Base-by-base conservation (phyloP, 2,329 filamentous ascomycete species). In the Penicillium sp. region DNA sequence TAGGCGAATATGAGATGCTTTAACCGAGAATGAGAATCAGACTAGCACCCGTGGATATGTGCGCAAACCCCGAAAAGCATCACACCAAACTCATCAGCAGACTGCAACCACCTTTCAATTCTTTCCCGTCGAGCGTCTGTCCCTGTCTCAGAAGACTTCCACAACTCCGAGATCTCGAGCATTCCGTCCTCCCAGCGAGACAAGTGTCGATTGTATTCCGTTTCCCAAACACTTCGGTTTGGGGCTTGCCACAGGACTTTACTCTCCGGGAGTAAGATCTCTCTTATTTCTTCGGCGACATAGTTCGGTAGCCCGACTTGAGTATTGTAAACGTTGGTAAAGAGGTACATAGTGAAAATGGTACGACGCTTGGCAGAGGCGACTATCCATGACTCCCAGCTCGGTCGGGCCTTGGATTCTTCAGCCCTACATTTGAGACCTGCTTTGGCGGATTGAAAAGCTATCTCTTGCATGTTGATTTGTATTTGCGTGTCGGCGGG, bases 301-400 rank as follows among this genome's bases (percentile, higher is more conserved):
- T 78, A 83, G 0, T 75, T 78, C 0, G 78, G 76, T 0, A 80
- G 59, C 0, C 71, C 70, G 5, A 80, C 71, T 8, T 76, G 68
- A 0, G 74, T 62, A 1, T 75, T 74, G 7, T 82, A 74, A 0
- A 81, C 63, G 39, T 75, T 81, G 53, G 81, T 79, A 40, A 84
- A 77, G 3, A 84, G 66, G 51, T 83, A 84, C 74, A 82, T 79
- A 0, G 73, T 71, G 53, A 75, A 82, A 0, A 84, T 55, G 0
- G 79, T 77, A 4, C 82, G 74, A 2, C 81, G 72, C 56, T 82
- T 84, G 0, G 81, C 73, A 40, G 81, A 79, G 0, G 76, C 76
- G 0, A 81, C 63, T 4, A 83, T 76, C 82, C 82, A 84, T 1
- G 72, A 68, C 53, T 82, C 79, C 81, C 81, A 83, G 7, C 51